A percentile compares a stretch with the other conserved stretches of the same genome.
Conservation (phyloP, 805 yeast species). For the Sungouiella blattae region DNA sequence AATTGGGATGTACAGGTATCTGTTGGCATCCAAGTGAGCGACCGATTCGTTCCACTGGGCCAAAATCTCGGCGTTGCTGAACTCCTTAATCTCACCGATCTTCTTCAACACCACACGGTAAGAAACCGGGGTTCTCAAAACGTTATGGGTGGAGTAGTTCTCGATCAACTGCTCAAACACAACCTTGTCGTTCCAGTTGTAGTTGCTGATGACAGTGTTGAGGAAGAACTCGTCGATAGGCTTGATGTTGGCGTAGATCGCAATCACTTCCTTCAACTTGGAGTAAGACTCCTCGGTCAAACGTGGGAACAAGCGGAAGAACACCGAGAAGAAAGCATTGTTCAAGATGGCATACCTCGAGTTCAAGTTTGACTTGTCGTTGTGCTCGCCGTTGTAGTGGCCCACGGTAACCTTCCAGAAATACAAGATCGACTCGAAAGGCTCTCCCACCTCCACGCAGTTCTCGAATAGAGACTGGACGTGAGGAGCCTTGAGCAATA, state of each 20-base stretch:
- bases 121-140: slow-evolving; percentile 64
- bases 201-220: slow-evolving; percentile 68
- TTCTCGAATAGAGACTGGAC: slow-evolving; percentile 62
- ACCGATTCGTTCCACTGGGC: slow-evolving; percentile 54
- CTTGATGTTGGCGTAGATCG: slow-evolving; percentile 52
- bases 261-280: slow-evolving; percentile 54
- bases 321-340: slow-evolving; percentile 63
- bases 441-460: slow-evolving; percentile 53
- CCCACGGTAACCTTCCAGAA: slow-evolving; percentile 62
- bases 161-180: slow-evolving; percentile 61
- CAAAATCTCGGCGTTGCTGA: slow-evolving; percentile 49
- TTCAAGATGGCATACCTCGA: slow-evolving; percentile 72
- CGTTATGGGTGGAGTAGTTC: slow-evolving; percentile 54
- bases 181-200: slow-evolving; percentile 63
- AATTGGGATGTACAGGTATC: slow-evolving; percentile 63
- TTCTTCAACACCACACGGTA: slow-evolving; percentile 72
- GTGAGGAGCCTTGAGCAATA: slow-evolving; percentile 69
- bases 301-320: slow-evolving; percentile 56
- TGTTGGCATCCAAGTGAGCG: slow-evolving; percentile 45
- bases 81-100: slow-evolving; percentile 58
- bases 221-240: slow-evolving; percentile 76
- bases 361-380: slow-evolving; percentile 47
- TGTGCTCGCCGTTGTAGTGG: slow-evolving; percentile 41
- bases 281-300: slow-evolving; percentile 52
- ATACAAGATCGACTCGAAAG: slow-evolving; percentile 54